Evolutionary conservation across 306 rosid genomes (phyloP).

Genomic region (Neltuma alba): DNA sequence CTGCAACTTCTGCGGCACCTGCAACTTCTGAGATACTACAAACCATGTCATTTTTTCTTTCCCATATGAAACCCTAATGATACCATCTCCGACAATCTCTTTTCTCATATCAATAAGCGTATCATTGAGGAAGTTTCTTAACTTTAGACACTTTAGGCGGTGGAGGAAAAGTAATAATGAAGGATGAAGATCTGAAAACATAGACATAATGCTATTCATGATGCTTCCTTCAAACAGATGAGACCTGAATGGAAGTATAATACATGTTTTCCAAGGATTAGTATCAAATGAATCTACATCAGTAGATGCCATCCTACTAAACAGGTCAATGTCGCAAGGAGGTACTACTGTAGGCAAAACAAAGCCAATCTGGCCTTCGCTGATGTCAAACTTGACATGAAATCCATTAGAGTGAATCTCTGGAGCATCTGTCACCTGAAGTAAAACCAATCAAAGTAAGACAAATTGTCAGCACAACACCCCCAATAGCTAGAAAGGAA

Average conservation of each 20-base stretch:
- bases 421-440: conserved; percentile 95
- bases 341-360: conserved; percentile 85
- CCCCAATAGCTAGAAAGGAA: neutral
- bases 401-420: conserved; percentile 98
- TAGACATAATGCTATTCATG: conserved; percentile 59
- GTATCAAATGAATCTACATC: conserved; percentile 46
- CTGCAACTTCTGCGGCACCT: conserved; percentile 64
- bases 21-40: conserved; percentile 76
- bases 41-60: conserved; percentile 85
- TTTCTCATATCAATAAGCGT: conserved; percentile 76
- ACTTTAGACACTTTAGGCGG: conserved; percentile 82
- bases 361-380: conserved; percentile 97
- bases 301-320: conserved; percentile 62
- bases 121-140: conserved; percentile 71
- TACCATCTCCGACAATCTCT: conserved; percentile 78
- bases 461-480: conserved; percentile 12
- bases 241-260: conserved; percentile 86
- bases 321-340: conserved; percentile 64
- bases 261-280: conserved; percentile 84
- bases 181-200: conserved; percentile 97
- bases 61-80: conserved; percentile 79
- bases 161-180: conserved; percentile 92
- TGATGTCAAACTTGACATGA: conserved; percentile 91
- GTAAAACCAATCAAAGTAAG: conserved; percentile 29
- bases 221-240: conserved; percentile 57